phyloP scores from a whole-genome alignment of 371 early-diverging fungal genomes.

The Amoeboaphelidium protococcarum region DNA sequence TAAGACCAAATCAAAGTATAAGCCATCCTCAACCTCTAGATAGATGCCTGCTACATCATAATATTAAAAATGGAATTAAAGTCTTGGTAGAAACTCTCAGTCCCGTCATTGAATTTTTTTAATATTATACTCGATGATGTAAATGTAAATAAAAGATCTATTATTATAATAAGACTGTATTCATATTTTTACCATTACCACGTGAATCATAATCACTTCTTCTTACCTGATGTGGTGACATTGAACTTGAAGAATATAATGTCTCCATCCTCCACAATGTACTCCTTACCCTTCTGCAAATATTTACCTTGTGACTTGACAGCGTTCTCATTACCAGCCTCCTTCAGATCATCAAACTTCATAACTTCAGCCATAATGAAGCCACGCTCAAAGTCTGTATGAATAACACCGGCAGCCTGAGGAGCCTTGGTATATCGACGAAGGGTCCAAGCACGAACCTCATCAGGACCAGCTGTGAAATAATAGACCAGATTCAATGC shows the following conservation, averaged over 20 bases:
- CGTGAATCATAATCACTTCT: slow-evolving; percentile 9
- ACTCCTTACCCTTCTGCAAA: slow-evolving; percentile 78
- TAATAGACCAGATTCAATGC: slow-evolving; percentile 75
- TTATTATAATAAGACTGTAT: too few species aligned
- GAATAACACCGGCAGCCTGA: slow-evolving; percentile 85
- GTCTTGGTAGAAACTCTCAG: too few species aligned
- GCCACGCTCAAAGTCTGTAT: slow-evolving; percentile 84
- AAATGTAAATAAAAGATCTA: too few species aligned
- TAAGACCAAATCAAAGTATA: too few species aligned
- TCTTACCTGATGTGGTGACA: slow-evolving; percentile 4
- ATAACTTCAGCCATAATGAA: slow-evolving; percentile 97
- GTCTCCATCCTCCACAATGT: slow-evolving; percentile 83
- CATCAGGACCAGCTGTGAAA: slow-evolving; percentile 88
- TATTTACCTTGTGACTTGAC: slow-evolving; percentile 90
- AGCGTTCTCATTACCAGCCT: slow-evolving; percentile 46
- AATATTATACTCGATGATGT: too few species aligned
- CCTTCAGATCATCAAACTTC: slow-evolving; percentile 57
- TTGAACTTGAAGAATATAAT: slow-evolving; percentile 51
- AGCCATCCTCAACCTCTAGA: too few species aligned
- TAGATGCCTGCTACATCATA: too few species aligned
- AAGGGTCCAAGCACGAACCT: slow-evolving; percentile 89
- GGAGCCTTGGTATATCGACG: slow-evolving; percentile 72
- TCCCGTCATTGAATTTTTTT: too few species aligned
- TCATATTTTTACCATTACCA: slow-evolving; percentile 1
- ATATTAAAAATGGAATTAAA: too few species aligned